Base-by-base conservation (phyloP, 805 yeast species). In the Sugiyamaella smithiae region DNA sequence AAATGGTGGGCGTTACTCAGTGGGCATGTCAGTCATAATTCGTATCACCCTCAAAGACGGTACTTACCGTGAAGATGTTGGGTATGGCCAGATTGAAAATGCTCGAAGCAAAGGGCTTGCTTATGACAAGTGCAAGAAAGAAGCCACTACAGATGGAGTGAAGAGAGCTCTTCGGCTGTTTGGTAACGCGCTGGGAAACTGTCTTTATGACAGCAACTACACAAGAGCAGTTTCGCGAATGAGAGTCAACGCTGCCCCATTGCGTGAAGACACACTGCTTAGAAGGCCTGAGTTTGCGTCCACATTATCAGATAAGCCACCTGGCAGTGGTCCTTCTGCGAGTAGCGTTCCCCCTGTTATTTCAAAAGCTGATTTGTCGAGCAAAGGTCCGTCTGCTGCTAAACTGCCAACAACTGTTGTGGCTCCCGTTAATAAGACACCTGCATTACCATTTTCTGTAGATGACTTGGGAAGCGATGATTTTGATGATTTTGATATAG, bases 61-160 rank as follows among this genome's bases (percentile, higher is more conserved):
- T 0, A 81, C 96, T 0, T 85, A 71, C 60, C 88, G 83, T 48
- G 93, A 85, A 59, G 85, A 84, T 51, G 73, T 78, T 19, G 97
- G 97, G 0, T 76, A 78, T 53, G 96, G 95, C 4, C 77, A 75
- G 44, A 76, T 80, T 19, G 87, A 82, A 29, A 83, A 82, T 50
- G 62, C 58, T 4, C 47, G 55, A 17, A 33, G 25, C 16, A 82
- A 79, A 61, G 84, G 84, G 1, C 77, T 78, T 68, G 91, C 95
- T 0, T 84, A 77, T 62, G 88, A 81, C 46, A 88, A 86, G 61
- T 85, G 95, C 49, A 82, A 81, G 63, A 86, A 88, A 58, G 93
- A 85, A 58, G 93, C 96, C 0, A 77, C 84, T n/a, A 85, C 90
- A 0, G 90, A 86, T 64, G 97, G 86, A 0, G 67, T 85, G 49